Evolutionary conservation across 768 basidiomycete genomes (phyloP), one percentile per base, ranked within the genome.

Genomic region (Kwoniella heveanensis): DNA sequence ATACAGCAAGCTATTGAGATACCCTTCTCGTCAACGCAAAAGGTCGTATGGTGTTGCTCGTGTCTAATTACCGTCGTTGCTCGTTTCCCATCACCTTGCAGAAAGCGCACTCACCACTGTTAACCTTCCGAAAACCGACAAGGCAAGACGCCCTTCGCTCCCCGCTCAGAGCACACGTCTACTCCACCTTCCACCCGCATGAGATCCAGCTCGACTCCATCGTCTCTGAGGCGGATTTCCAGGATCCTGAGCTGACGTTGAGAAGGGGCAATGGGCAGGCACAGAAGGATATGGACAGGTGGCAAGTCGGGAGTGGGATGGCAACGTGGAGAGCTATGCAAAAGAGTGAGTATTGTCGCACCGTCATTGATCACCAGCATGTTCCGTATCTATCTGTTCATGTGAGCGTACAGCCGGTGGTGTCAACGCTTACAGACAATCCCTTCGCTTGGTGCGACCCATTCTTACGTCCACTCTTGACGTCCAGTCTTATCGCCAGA

Each of bases 271-370:
- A 62, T 19, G 66, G 66, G 9, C 90, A 92, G 80, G 73, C 76
- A 46, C 79, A 83, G 39, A 90, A 90, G 72, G 83, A 83, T 27
- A 79, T 92, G 61, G 85, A 84, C 30, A 82, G 83, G 37, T 85
- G 89, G 83, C 91, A 93, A 77, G 80, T 84, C 26, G 82, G 82
- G 36, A 86, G 86, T 68, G 86, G 87, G 1, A 66, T 86, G 49
- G 84, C 86, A 47, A 91, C 92, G 71, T 96, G 92, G 92, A 83
- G 83, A 64, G 77, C 91, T 32, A 93, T 94, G 90, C 85, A 90
- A 60, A 80, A 86, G 44, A 68, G 74, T 76, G 29, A 67, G 74
- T 76, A 15, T 15, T n/a, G 46, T 24, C 21, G 25, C 44, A n/a
- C 46, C 29, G 13, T 30, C 39, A 57, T 13, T n/a, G n/a, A n/a